These are phyloP conservation scores for Lentinula sp. DNA, from an alignment of 768 basidiomycete genomes.

Conservation along the genomic window DNA sequence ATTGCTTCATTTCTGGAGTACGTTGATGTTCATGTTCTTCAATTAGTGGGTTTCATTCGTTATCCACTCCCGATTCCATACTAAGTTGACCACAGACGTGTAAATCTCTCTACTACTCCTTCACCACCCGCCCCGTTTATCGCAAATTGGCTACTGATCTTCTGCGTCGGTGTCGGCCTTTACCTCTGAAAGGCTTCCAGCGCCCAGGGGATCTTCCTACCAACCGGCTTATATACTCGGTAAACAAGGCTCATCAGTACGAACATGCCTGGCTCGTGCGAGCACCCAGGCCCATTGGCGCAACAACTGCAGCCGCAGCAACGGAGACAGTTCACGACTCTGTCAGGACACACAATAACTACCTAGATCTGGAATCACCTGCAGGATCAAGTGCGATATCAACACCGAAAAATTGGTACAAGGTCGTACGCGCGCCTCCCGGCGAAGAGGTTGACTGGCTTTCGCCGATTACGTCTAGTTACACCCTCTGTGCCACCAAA, in stretches of 20 bases:
- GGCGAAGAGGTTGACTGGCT: constrained; percentile 64
- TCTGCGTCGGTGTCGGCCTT: constrained; percentile 58
- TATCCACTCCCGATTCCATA: constrained; percentile 6
- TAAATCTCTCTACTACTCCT: constrained; percentile 53
- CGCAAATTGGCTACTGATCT: constrained; percentile 57
- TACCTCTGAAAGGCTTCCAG: constrained; percentile 67
- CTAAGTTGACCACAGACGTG: constrained; percentile 42
- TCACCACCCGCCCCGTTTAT: constrained; percentile 63
- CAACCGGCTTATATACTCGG: constrained; percentile 52
- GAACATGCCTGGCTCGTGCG: constrained; percentile 59
- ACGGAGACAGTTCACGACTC: not conserved
- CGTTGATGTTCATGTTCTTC: constrained; percentile 53
- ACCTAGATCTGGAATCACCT: not conserved
- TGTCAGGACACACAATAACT: not conserved
- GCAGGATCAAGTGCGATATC: not conserved
- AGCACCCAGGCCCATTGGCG: constrained; percentile 45
- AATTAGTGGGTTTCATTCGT: constrained; percentile 42
- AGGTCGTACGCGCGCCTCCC: constrained; percentile 59
- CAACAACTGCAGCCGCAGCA: not conserved
- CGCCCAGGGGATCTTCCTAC: constrained; percentile 62
- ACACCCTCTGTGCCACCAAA: constrained; percentile 74
- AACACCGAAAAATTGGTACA: constrained; percentile 47
- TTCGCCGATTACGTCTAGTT: constrained; percentile 69
- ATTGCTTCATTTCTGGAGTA: constrained; percentile 58
- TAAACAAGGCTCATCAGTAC: constrained; percentile 56